Percentiles rank a stretch among this genome's conserved stretches.
These are phyloP conservation scores for Ambrosiella beaveri DNA, from an alignment of 2,329 filamentous ascomycete species.

Conservation along the genomic window DNA sequence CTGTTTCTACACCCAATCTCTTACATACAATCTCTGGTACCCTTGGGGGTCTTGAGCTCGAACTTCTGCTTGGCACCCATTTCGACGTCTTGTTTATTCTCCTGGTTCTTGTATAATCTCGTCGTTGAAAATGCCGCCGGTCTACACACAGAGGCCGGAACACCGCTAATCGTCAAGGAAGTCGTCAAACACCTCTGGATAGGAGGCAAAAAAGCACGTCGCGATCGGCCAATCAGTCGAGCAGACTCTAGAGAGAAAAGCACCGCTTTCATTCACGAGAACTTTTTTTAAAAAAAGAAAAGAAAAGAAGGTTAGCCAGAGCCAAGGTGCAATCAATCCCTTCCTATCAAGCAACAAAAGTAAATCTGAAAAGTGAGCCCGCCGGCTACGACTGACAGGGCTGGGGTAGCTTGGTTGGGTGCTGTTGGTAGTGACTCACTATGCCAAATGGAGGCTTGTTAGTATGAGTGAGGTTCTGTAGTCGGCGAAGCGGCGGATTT, in stretches of 20 bases:
- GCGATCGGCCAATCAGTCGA: slow-evolving; percentile 5
- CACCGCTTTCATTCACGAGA: slow-evolving; percentile 7
- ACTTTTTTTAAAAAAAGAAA: background rate
- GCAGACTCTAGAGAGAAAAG: background rate
- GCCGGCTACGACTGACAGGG: background rate
- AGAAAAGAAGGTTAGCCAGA: background rate
- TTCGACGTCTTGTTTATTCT: background rate
- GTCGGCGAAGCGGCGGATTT: background rate
- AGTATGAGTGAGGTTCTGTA: background rate
- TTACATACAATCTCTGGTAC: slow-evolving; percentile 60
- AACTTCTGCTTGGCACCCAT: slow-evolving; percentile 34
- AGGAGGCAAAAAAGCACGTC: background rate
- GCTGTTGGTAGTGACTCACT: slow-evolving; percentile 2
- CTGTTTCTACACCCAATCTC: slow-evolving; percentile 1
- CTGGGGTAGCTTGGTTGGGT: background rate
- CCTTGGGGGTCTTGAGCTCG: slow-evolving; percentile 77
- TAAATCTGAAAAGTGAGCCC: background rate
- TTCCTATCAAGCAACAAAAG: too few species aligned
- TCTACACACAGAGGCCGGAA: background rate
- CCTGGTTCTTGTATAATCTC: background rate
- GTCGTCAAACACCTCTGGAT: background rate
- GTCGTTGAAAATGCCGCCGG: background rate
- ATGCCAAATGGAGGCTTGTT: background rate
- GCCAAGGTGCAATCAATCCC: background rate
- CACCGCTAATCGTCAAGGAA: too few species aligned